phyloP scores from a whole-genome alignment of 441 rosid genomes.

The Daphne laureola region DNA sequence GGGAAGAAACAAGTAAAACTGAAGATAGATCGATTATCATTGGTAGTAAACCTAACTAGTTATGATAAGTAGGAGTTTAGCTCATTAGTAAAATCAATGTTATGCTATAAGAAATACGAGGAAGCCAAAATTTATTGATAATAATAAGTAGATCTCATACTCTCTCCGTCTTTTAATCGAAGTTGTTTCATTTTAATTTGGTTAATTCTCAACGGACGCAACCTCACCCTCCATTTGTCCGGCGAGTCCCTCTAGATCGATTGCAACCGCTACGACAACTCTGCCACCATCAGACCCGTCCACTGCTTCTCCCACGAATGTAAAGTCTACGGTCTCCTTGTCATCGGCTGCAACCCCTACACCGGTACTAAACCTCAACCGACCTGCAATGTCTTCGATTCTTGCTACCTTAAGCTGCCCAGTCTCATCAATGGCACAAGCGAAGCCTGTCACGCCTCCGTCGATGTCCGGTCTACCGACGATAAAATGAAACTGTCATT shows the following conservation, averaged over 20 bases:
- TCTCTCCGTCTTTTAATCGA: too few relatives aligned
- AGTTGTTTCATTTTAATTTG: too few relatives aligned
- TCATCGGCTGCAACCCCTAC: constrained; percentile 11
- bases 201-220: too few relatives aligned
- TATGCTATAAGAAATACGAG: too few relatives aligned
- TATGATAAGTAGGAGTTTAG: too few relatives aligned
- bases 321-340: neutral
- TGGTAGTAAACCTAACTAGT: too few relatives aligned
- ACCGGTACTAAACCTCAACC: constrained; percentile 4
- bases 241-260: constrained; percentile 23
- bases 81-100: too few relatives aligned
- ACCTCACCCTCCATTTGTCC: constrained; percentile 22
- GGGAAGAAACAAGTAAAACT: too few relatives aligned
- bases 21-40: too few relatives aligned
- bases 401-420: constrained; percentile 1
- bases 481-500: too few relatives aligned
- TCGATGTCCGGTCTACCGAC: constrained; percentile 35
- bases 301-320: constrained; percentile 18
- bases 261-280: constrained; percentile 17
- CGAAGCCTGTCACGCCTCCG: neutral
- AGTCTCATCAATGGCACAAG: neutral
- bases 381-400: constrained; percentile 15
- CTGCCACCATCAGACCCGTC: constrained; percentile 21
- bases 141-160: too few relatives aligned
- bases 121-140: too few relatives aligned